Conservation (phyloP, 805 yeast genomes). For the Spathaspora girioi region DNA sequence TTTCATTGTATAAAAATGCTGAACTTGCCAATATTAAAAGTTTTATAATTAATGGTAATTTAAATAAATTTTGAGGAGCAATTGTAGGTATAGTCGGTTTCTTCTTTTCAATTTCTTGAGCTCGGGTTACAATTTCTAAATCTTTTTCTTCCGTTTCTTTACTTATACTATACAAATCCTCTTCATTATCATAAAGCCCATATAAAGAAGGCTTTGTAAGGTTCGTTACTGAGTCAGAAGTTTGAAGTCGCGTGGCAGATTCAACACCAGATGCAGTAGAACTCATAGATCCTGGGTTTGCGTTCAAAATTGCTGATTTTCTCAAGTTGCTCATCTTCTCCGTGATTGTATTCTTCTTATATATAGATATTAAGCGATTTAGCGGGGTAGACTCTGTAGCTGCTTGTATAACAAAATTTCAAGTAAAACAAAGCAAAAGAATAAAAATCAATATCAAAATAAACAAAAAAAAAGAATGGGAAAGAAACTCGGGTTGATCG, state of each 20-base stretch:
- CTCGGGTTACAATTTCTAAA: not conserved
- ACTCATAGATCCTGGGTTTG: constrained; percentile 13
- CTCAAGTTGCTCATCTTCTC: constrained; percentile 11
- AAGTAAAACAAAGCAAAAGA: not conserved
- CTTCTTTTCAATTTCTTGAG: not conserved
- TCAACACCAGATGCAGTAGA: constrained; percentile 12
- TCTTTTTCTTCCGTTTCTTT: not conserved
- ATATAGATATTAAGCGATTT: not conserved
- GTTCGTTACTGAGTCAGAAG: constrained; percentile 41
- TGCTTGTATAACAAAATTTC: not conserved
- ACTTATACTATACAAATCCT: constrained; percentile 16
- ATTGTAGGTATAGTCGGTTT: not conserved
- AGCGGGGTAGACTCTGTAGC: not conserved
- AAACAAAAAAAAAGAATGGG: not conserved
- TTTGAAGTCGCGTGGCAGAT: constrained; percentile 24
- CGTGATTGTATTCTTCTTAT: not conserved
- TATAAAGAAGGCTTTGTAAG: constrained; percentile 50
- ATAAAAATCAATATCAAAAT: not conserved
- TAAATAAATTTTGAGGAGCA: not conserved
- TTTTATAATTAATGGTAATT: constrained; percentile 11
- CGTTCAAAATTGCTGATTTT: constrained; percentile 15
- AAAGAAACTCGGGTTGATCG: not conserved
- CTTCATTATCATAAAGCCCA: constrained; percentile 47
- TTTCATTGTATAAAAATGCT: constrained; percentile 52
- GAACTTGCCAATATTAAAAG: constrained; percentile 31